Evolutionary conservation across 345 rosid genomes (phyloP).

Genomic region (Theobroma cacao): DNA sequence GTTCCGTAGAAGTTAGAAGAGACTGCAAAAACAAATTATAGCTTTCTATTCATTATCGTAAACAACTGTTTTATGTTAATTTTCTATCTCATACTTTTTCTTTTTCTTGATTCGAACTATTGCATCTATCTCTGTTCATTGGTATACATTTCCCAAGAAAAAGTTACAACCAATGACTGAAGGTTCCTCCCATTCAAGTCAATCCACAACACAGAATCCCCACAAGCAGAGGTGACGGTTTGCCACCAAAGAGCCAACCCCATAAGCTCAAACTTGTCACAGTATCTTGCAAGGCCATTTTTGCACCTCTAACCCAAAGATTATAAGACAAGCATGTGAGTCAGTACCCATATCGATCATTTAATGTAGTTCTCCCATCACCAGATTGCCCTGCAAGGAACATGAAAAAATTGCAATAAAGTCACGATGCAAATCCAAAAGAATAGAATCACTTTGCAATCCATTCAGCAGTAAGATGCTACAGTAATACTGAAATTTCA

Average conservation of each 20-base stretch:
- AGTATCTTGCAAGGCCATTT: neutral
- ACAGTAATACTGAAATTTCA: neutral
- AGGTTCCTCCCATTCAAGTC: neutral
- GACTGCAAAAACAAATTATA: neutral
- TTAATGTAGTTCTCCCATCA: constrained; percentile 84
- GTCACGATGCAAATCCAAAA: neutral
- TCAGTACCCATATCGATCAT: constrained; percentile 81
- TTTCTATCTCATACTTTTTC: neutral
- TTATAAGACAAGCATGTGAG: neutral
- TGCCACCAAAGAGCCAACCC: neutral
- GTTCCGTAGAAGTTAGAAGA: neutral
- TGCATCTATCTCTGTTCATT: neutral
- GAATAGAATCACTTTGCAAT: neutral
- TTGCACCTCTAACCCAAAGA: neutral
- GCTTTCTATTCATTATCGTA: neutral
- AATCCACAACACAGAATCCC: neutral
- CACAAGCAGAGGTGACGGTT: neutral
- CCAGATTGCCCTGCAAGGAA: constrained; percentile 86
- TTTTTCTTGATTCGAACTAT: neutral
- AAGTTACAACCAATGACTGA: neutral
- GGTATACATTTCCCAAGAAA: neutral
- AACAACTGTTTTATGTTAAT: neutral
- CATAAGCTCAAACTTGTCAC: neutral
- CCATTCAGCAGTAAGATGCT: neutral
- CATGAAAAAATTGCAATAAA: neutral